A percentile compares a stretch with the other conserved stretches of the same genome.
Evolutionary conservation across 2,329 filamentous ascomycete species (phyloP).

Genomic region (Geosmithia morbida): DNA sequence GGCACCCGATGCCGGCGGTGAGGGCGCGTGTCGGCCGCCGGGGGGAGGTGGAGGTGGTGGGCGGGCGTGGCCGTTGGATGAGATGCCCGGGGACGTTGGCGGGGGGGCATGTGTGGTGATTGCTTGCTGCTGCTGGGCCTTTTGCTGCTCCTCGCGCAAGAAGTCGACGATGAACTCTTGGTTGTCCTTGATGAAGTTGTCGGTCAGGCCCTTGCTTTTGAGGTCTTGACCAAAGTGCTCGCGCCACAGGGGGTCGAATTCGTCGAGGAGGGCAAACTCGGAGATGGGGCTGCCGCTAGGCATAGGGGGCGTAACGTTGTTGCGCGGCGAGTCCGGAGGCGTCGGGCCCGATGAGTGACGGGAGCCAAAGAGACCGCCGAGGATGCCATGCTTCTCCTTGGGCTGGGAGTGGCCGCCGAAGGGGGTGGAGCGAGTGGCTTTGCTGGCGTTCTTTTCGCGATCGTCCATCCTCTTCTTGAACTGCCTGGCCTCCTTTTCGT

Average conservation of each 20-base stretch:
- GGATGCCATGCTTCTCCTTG: slow-evolving; percentile 27
- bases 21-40: slow-evolving; percentile 11
- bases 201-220: slow-evolving; percentile 45
- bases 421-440: slow-evolving; percentile 65
- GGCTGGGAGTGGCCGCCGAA: slow-evolving; percentile 43
- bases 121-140: slow-evolving; percentile 9
- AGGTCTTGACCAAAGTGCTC: slow-evolving; percentile 52
- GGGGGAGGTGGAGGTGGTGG: slow-evolving; percentile 19
- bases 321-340: slow-evolving; percentile 41
- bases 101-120: slow-evolving; percentile 7
- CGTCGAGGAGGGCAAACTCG: slow-evolving; percentile 48
- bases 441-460: slow-evolving; percentile 87
- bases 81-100: slow-evolving; percentile 10
- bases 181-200: slow-evolving; percentile 53
- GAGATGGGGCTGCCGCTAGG: slow-evolving; percentile 22
- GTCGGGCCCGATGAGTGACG: slow-evolving; percentile 43
- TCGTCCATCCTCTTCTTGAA: slow-evolving; percentile 98
- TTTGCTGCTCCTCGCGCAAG: slow-evolving; percentile 40
- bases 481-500: slow-evolving; percentile 93
- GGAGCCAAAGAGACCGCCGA: slow-evolving; percentile 46
- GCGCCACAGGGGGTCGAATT: slow-evolving; percentile 50
- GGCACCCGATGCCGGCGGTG: slow-evolving; percentile 10
- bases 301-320: slow-evolving; percentile 18
- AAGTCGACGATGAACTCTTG: slow-evolving; percentile 56
- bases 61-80: slow-evolving; percentile 12